Evolutionary conservation across 257 asterid species (phyloP), one percentile per base, ranked within the genome.

Genomic region (Lycium barbarum): DNA sequence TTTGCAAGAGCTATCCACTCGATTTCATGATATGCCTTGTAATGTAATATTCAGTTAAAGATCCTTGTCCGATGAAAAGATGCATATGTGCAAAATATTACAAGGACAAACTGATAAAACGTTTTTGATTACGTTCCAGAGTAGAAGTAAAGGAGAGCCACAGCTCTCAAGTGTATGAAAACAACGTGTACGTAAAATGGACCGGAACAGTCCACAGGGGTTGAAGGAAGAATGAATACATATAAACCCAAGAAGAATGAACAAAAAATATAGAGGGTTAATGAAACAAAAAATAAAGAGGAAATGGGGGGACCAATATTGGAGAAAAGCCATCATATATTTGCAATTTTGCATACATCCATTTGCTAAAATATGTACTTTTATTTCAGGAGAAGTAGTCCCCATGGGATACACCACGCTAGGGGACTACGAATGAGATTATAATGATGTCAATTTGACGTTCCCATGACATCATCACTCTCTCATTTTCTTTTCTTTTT

Each of bases 391-490:
- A 68, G 65, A 22, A 68, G 79, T n/a, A 67, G 79, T 2, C 53
- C 82, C 65, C 36, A 51, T 76, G 63, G 82, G 68, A 54, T 81
- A 66, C 33, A 78, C 81, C 81, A 83, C 70, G 58, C 86, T 87
- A 87, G 74, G 84, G 86, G 90, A 89, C 91, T 88, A 85, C 36
- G 15, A 79, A 82, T 89, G 59, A 88, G 66, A 83, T 73, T 86
- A 88, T 93, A 87, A 89, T 93, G 95, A 93, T 88, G 95, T 87
- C 91, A 92, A 82, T 47, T 88, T 94, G 92, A 94, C 93, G 85
- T 88, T 68, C 85, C 84, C 87, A 86, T 93, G 95, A 89, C 91
- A 85, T 93, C 93, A 89, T 87, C 85, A 80, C 88, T 62, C 47
- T 63, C 58, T 40, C 9, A 3, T 5, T 33, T 2, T 18, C 9